Percentiles rank a stretch among this genome's conserved stretches.
phyloP scores from a whole-genome alignment of 2,329 filamentous ascomycete genomes.

The Alternaria triticina region DNA sequence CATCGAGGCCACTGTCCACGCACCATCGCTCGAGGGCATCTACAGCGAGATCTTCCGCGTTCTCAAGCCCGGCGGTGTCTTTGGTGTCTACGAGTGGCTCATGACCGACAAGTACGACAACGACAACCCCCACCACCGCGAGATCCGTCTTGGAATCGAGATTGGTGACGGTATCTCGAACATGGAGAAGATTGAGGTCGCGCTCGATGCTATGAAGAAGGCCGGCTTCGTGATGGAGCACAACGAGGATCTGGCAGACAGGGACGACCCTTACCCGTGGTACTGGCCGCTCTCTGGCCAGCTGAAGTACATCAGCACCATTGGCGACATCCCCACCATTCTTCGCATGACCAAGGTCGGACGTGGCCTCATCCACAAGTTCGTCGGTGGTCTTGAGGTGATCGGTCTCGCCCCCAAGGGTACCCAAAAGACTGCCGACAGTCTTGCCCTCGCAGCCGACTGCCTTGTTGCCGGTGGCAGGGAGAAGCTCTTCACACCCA shows the following conservation, averaged over 20 bases:
- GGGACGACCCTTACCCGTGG: conserved; percentile 81
- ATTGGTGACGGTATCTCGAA: conserved; percentile 96
- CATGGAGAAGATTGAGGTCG: conserved; percentile 89
- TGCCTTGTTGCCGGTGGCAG: conserved; percentile 84
- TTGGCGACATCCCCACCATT: conserved; percentile 82
- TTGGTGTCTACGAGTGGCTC: conserved; percentile 98
- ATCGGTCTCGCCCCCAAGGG: conserved; percentile 78
- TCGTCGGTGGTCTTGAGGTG: conserved; percentile 78
- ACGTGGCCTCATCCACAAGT: conserved; percentile 74
- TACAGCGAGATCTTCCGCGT: conserved; percentile 95
- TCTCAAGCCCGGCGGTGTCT: conserved; percentile 92
- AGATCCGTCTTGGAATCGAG: conserved; percentile 93
- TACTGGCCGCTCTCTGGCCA: conserved; percentile 92
- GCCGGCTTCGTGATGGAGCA: conserved; percentile 85
- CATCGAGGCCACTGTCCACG: conserved; percentile 96
- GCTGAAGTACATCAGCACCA: conserved; percentile 79
- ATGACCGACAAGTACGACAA: conserved; percentile 98
- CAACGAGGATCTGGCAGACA: conserved; percentile 84
- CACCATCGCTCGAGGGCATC: conserved; percentile 86
- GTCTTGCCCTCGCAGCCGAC: conserved; percentile 80
- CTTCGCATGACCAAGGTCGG: conserved; percentile 88
- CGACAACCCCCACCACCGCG: conserved; percentile 81
- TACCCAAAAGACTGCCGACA: conserved; percentile 94
- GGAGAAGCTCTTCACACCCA: conserved; percentile 94
- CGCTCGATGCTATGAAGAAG: conserved; percentile 79